phyloP scores from a whole-genome alignment of 805 yeast species.

The Pichia pseudocactophila region DNA sequence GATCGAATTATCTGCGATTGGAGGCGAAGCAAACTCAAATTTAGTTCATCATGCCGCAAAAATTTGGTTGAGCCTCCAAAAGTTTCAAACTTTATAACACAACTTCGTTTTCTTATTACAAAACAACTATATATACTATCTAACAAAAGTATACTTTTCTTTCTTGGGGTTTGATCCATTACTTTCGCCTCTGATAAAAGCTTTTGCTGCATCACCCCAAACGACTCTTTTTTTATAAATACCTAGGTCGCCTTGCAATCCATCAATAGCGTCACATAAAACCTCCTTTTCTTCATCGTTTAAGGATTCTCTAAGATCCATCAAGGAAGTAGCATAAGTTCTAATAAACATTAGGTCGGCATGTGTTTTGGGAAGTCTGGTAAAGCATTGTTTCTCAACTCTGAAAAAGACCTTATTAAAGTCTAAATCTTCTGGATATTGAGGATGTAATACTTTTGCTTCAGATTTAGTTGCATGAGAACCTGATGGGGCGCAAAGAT shows the following conservation, averaged over 20 bases:
- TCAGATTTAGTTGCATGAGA: conserved; percentile 33
- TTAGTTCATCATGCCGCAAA: too few relatives aligned
- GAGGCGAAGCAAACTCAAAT: too few relatives aligned
- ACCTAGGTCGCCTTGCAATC: conserved; percentile 50
- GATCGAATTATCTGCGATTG: too few relatives aligned
- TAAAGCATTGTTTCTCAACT: conserved; percentile 50
- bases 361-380: conserved; percentile 40
- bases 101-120: neutral
- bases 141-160: conserved; percentile 16
- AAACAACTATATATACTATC: conserved; percentile 2
- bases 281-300: conserved; percentile 38
- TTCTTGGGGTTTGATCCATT: conserved; percentile 26
- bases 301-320: conserved; percentile 28
- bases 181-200: conserved; percentile 31
- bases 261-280: conserved; percentile 53
- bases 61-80: too few relatives aligned
- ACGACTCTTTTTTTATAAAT: conserved; percentile 52
- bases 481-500: conserved; percentile 37
- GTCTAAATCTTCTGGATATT: conserved; percentile 30
- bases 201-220: conserved; percentile 62
- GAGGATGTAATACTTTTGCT: conserved; percentile 26
- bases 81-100: too few relatives aligned
- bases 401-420: conserved; percentile 45
- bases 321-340: conserved; percentile 49
- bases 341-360: conserved; percentile 45